Percentiles rank a stretch among this genome's conserved stretches.
phyloP scores from a whole-genome alignment of 345 rosid species.

The Excoecaria cochinchinensis region DNA sequence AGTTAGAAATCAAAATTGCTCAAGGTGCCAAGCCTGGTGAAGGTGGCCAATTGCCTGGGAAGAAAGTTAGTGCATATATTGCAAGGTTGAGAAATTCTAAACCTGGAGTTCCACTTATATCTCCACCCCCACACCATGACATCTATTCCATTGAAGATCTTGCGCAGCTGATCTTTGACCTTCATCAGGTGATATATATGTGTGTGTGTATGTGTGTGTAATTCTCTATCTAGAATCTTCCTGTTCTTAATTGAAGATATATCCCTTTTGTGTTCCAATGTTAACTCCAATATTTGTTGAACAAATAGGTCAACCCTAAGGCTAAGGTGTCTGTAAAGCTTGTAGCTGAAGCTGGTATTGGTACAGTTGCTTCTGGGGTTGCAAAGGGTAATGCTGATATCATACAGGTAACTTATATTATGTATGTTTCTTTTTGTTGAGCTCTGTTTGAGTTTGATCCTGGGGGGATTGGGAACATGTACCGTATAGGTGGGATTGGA shows the following conservation, averaged over 20 bases:
- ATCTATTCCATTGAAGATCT: slow-evolving; percentile 98
- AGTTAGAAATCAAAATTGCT: slow-evolving; percentile 94
- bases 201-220: too few species aligned
- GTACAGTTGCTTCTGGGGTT: slow-evolving; percentile 99
- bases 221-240: slow-evolving; percentile 21
- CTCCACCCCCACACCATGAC: slow-evolving; percentile 98
- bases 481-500: background rate
- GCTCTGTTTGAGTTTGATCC: background rate
- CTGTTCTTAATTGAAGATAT: background rate
- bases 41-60: slow-evolving; percentile 98
- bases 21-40: slow-evolving; percentile 99
- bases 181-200: slow-evolving; percentile 82
- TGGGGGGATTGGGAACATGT: background rate
- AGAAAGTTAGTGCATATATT: slow-evolving; percentile 98
- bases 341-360: slow-evolving; percentile 98
- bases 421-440: background rate
- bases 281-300: slow-evolving; percentile 12
- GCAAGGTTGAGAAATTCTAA: slow-evolving; percentile 94
- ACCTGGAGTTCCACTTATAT: slow-evolving; percentile 98
- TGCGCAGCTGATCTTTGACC: slow-evolving; percentile 96
- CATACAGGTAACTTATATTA: slow-evolving; percentile 60
- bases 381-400: slow-evolving; percentile 98
- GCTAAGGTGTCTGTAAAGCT: slow-evolving; percentile 99
- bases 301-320: slow-evolving; percentile 78
- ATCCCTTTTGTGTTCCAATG: slow-evolving; percentile 13